Base-by-base conservation (phyloP, 768 basidiomycete genomes). In the Cubamyces sp. region DNA sequence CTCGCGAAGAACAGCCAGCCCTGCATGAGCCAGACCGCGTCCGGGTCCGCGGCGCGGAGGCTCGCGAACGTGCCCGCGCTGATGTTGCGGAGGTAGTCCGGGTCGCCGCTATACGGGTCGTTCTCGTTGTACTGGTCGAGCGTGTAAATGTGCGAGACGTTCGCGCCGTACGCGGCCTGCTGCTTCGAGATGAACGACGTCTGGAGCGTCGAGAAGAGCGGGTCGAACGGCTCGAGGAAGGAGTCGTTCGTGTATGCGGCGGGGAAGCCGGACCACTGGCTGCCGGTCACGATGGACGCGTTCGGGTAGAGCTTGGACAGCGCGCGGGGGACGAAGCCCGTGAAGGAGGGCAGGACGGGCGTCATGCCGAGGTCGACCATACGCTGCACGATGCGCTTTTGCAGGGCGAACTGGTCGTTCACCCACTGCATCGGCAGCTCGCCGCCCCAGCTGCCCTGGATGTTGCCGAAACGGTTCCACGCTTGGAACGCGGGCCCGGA, bases 61-160 rank as follows among this genome's bases (percentile, higher is more conserved):
- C 75, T 75, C 4, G 74, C 69, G 45, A 76, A 74, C 14, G 77
- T 78, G 55, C 55, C 69, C n/a, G 71, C 70, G 11, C 76, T 67
- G 52, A 79, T 69, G 48, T 65, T 70, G 28, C 66, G 59, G 12
- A 79, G 68, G 66, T 79, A 79, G 14, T 69, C 69, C 9, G 64
- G 42, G 53, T 76, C 67, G 9, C 69, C 65, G 61, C 71, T 77
- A 46, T 70, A 74, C 3, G 78, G 78, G 45, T 74, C 64, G 59
- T 76, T 79, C 67, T 79, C 78, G 69, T 78, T 78, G 69, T 79
- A 79, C 54, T 78, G 78, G 65, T 79, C 78, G 39, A 79, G 74
- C n/a, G 78, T 77, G 59, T 79, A 79, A 54, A 79, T 70, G 51
- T 79, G 78, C 18, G 78, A 73, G 28, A 77, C 62, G 47, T 73